A percentile compares a stretch with the other conserved stretches of the same genome.
Evolutionary conservation across 2,329 filamentous ascomycete genomes (phyloP).

Genomic region (Calycina herbarum): DNA sequence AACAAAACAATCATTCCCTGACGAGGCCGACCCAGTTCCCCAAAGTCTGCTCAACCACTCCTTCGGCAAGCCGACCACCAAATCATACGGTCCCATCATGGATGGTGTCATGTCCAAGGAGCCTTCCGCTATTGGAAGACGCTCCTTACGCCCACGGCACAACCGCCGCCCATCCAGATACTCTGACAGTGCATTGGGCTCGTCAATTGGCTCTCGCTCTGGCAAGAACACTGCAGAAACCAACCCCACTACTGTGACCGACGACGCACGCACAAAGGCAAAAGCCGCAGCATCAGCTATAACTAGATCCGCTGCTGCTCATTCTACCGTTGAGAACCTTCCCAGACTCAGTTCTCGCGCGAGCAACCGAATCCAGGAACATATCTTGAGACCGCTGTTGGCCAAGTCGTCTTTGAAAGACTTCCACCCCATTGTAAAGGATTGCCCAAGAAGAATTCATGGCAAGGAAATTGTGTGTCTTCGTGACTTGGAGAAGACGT

Average conservation of each 20-base stretch:
- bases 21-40: conserved; percentile 61
- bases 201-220: conserved; percentile 67
- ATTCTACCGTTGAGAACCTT: conserved; percentile 50
- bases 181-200: conserved; percentile 86
- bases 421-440: conserved; percentile 77
- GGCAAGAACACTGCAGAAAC: conserved; percentile 48
- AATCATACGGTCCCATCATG: conserved; percentile 36
- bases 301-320: conserved; percentile 56
- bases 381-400: conserved; percentile 76
- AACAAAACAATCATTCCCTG: conserved; percentile 46
- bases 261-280: conserved; percentile 41
- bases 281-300: conserved; percentile 55
- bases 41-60: conserved; percentile 58
- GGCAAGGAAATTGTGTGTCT: conserved; percentile 87
- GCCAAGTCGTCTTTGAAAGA: conserved; percentile 71
- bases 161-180: conserved; percentile 58
- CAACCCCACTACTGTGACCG: conserved; percentile 43
- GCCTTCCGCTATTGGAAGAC: conserved; percentile 47
- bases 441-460: conserved; percentile 76
- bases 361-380: conserved; percentile 75
- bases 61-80: conserved; percentile 46
- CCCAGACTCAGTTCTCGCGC: conserved; percentile 68
- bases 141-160: conserved; percentile 53
- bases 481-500: conserved; percentile 89
- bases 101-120: conserved; percentile 46